Base-by-base conservation (phyloP, 106 monocot species). In the Dendrobium huoshanense region DNA sequence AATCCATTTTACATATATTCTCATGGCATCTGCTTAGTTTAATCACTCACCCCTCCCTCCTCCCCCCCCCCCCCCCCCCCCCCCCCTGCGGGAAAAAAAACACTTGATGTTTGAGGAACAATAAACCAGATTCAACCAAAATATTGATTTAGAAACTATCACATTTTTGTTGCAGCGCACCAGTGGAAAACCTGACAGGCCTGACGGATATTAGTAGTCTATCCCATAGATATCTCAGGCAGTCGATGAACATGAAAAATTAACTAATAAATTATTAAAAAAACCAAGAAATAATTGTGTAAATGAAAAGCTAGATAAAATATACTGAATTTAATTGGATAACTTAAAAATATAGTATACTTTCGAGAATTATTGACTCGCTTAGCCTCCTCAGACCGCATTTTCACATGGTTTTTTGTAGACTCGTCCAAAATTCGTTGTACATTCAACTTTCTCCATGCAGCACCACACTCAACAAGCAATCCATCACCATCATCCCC, bases 331-430 rank as follows among this genome's bases (percentile, higher is more conserved):
- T 43, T 75, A 75, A 75, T 43, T 19, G 43, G 18, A 75, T 44
- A 75, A 75, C 70, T 68, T 22, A 54, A 77, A 72, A 29, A n/a
- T 47, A 61, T 56, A 78, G 13, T 55, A 45, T 89, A 96, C 96
- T 93, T 92, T 83, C 97, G 85, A 75, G 97, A 90, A 88, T 94
- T 94, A 16, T 56, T 47, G 72, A 79, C 81, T 31, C 91, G 96
- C 72, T 94, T 92, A 81, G 94, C 97, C 85, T 98, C 91, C 83
- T 94, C 94, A 9, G 97, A 98, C 51, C 89, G 86, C 97, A 91
- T 98, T 84, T 98, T 98, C 29, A 95, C 97, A 78, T 89, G 94
- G 80, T 91, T 91, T 82, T 98, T 94, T 24, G 89, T 79, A 59
- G 97, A 91, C 74, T 98, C 97, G 58, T 98, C 97, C 44, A 98